Evolutionary conservation across 2,329 filamentous ascomycete species (phyloP).

Genomic region (Ophiostoma pallidulum): DNA sequence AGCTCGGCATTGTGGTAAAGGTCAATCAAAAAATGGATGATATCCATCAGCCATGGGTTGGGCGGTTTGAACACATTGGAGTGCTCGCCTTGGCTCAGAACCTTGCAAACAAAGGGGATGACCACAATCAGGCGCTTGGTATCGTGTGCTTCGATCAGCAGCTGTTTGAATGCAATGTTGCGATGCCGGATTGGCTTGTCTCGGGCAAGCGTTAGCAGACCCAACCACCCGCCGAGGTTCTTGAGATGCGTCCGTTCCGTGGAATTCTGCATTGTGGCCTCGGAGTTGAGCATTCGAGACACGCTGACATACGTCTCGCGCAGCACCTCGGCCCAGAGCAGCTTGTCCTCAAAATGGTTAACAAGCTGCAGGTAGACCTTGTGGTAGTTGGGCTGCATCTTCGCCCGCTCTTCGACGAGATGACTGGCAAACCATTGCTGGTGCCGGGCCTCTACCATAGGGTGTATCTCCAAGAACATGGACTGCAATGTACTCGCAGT

Average conservation of each 20-base stretch:
- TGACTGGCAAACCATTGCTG: slow-evolving; percentile 96
- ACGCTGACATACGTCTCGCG: slow-evolving; percentile 87
- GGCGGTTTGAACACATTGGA: slow-evolving; percentile 89
- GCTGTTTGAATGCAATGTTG: slow-evolving; percentile 94
- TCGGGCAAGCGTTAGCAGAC: slow-evolving; percentile 81
- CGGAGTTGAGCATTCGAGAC: slow-evolving; percentile 79
- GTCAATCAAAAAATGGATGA: slow-evolving; percentile 82
- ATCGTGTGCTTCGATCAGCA: slow-evolving; percentile 87
- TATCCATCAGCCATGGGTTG: slow-evolving; percentile 97
- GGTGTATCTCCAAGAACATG: slow-evolving; percentile 73
- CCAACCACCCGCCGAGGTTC: slow-evolving; percentile 89
- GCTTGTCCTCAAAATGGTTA: slow-evolving; percentile 67
- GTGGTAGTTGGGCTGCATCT: slow-evolving; percentile 96
- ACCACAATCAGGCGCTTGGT: slow-evolving; percentile 85
- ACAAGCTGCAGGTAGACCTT: slow-evolving; percentile 85
- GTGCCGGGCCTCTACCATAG: slow-evolving; percentile 68
- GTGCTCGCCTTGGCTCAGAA: slow-evolving; percentile 71
- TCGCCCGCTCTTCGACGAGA: slow-evolving; percentile 89
- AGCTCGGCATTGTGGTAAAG: slow-evolving; percentile 88
- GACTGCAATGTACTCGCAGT: slow-evolving; percentile 79
- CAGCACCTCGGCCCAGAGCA: slow-evolving; percentile 79
- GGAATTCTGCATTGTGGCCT: slow-evolving; percentile 72
- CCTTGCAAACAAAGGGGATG: slow-evolving; percentile 96
- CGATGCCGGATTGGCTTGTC: slow-evolving; percentile 93
- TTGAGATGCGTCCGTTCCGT: slow-evolving; percentile 84